Evolutionary conservation across 495 filamentous ascomycete species (phyloP).

Genomic region (Penicillium ucsense): DNA sequence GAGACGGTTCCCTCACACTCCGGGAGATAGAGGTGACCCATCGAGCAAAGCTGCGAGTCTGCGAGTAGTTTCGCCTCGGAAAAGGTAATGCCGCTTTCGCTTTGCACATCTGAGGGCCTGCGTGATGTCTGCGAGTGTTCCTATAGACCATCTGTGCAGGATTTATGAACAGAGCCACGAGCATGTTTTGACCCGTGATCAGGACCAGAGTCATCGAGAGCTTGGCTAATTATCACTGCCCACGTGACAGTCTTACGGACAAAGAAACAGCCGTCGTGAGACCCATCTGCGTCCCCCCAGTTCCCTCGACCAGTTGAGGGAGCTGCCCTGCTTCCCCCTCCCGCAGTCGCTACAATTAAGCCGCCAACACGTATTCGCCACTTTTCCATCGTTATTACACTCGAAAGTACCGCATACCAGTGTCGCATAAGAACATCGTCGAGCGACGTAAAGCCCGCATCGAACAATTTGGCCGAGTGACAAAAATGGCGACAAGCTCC

Average conservation of each 20-base stretch:
- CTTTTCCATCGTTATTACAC: conserved; percentile 47
- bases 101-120: background rate
- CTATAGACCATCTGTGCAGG: too few species aligned
- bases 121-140: conserved; percentile 1
- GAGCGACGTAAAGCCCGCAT: conserved; percentile 22
- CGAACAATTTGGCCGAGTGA: conserved; percentile 10
- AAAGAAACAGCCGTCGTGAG: conserved; percentile 1
- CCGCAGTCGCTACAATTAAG: background rate
- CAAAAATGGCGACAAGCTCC: conserved; percentile 32
- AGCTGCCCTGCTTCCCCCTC: background rate
- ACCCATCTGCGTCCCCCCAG: background rate
- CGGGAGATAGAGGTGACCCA: conserved; percentile 13
- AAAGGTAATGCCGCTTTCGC: conserved; percentile 28
- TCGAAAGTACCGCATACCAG: conserved; percentile 35
- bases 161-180: too few species aligned
- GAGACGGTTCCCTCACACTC: conserved; percentile 18
- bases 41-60: background rate
- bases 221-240: conserved; percentile 24
- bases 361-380: conserved; percentile 58
- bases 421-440: conserved; percentile 31
- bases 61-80: conserved; percentile 8
- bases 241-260: conserved; percentile 9
- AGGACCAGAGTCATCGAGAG: conserved; percentile 2
- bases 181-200: conserved; percentile 7
- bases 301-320: background rate